phyloP scores from a whole-genome alignment of 768 basidiomycete species.

The Pilatotrama ljubarskyi region DNA sequence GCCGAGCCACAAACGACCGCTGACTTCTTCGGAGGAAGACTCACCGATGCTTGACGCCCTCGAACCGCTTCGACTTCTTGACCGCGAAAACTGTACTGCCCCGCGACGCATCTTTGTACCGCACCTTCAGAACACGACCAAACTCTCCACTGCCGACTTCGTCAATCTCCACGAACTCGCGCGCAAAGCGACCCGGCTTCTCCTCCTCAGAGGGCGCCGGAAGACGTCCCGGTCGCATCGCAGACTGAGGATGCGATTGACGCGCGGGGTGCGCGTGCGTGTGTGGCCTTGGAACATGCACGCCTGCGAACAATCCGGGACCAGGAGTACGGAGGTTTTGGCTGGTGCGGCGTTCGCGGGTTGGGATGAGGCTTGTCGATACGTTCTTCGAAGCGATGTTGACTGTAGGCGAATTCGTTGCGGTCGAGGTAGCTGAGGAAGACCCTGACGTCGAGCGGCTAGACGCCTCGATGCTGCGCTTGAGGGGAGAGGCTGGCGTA shows the following conservation, averaged over 20 bases:
- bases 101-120: slow-evolving; percentile 47
- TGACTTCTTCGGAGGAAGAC: slow-evolving; percentile 28
- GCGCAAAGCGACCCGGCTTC: slow-evolving; percentile 69
- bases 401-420: slow-evolving; percentile 28
- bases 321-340: slow-evolving; percentile 15
- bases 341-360: slow-evolving; percentile 7
- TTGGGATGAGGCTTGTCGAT: neutral
- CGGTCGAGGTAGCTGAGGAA: slow-evolving; percentile 46
- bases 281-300: slow-evolving; percentile 17
- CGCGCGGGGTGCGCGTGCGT: slow-evolving; percentile 24
- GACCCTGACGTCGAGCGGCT: slow-evolving; percentile 57
- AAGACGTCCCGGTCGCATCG: slow-evolving; percentile 12
- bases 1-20: too few species aligned
- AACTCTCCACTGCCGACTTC: slow-evolving; percentile 91
- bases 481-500: slow-evolving; percentile 50
- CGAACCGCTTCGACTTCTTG: slow-evolving; percentile 92
- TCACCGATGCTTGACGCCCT: slow-evolving; percentile 88
- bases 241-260: slow-evolving; percentile 7
- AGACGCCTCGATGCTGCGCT: slow-evolving; percentile 37
- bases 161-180: slow-evolving; percentile 77
- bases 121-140: slow-evolving; percentile 87
- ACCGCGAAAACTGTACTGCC: slow-evolving; percentile 67
- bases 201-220: slow-evolving; percentile 41
- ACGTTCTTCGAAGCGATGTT: slow-evolving; percentile 10
- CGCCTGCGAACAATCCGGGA: slow-evolving; percentile 14